Conservation (phyloP, 768 basidiomycete species). For the Suillus weaverae region DNA sequence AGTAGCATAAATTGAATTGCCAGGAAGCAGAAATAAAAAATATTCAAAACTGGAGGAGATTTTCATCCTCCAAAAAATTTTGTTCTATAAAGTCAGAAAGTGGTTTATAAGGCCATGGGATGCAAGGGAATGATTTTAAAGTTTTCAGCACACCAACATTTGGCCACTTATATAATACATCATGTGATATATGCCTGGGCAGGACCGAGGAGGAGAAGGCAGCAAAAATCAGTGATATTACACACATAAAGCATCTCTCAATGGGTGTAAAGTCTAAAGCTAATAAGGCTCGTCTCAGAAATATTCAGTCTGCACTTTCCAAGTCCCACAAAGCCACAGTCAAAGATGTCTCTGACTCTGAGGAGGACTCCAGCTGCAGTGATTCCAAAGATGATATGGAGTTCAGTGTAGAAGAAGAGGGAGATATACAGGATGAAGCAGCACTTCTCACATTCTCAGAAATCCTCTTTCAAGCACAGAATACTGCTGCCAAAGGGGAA, state of each 20-base stretch:
- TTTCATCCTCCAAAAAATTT: not conserved
- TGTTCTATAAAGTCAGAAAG: not conserved
- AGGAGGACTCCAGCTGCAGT: no score
- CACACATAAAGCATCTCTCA: not conserved
- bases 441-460: no score
- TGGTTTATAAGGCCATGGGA: not conserved
- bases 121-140: not conserved
- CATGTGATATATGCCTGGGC: not conserved
- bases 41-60: not conserved
- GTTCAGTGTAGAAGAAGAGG: no score
- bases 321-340: no score
- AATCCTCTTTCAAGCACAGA: no score
- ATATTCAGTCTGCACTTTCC: no score
- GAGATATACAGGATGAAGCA: no score
- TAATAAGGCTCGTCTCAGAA: not conserved
- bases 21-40: not conserved
- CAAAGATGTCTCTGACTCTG: no score
- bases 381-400: no score
- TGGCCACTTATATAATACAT: not conserved
- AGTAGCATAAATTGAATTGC: not conserved
- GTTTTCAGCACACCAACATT: not conserved
- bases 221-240: not conserved
- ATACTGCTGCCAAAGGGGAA: no score
- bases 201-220: not conserved
- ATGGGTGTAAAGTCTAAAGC: not conserved